phyloP scores from a whole-genome alignment of 2,329 filamentous ascomycete species.

The Trichoderma koningii region DNA sequence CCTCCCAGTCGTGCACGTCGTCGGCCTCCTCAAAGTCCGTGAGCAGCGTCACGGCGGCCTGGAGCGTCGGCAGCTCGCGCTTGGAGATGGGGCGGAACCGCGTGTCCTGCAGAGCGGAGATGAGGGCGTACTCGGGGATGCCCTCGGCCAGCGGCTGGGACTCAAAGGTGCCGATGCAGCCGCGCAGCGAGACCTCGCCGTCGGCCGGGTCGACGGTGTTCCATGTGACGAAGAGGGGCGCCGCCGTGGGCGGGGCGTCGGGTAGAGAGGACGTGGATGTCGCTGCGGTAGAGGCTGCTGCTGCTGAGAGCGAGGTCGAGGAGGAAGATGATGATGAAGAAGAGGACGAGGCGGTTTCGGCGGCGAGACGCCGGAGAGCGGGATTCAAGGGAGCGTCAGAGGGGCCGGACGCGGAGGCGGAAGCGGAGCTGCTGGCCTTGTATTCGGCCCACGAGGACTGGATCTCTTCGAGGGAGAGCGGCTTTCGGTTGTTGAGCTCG shows the following conservation, averaged over 20 bases:
- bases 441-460: conserved; percentile 63
- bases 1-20: conserved; percentile 77
- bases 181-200: conserved; percentile 65
- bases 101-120: conserved; percentile 67
- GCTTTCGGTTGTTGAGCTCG: conserved; percentile 68
- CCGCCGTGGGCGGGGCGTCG: conserved; percentile 46
- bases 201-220: conserved; percentile 61
- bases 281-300: conserved; percentile 49
- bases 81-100: conserved; percentile 60
- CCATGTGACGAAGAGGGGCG: conserved; percentile 93
- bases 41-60: conserved; percentile 76
- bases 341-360: conserved; percentile 37
- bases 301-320: conserved; percentile 41
- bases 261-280: conserved; percentile 49
- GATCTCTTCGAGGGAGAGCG: conserved; percentile 68
- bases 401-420: conserved; percentile 5
- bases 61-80: conserved; percentile 58
- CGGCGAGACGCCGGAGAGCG: conserved; percentile 47
- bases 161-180: conserved; percentile 96
- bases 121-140: conserved; percentile 78
- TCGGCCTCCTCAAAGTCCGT: conserved; percentile 79
- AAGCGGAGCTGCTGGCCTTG: conserved; percentile 30
- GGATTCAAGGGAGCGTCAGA: conserved; percentile 39
- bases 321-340: conserved; percentile 43
- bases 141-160: conserved; percentile 71